Conservation (phyloP, 2,329 filamentous ascomycete genomes). For the Diaporthe sp. region DNA sequence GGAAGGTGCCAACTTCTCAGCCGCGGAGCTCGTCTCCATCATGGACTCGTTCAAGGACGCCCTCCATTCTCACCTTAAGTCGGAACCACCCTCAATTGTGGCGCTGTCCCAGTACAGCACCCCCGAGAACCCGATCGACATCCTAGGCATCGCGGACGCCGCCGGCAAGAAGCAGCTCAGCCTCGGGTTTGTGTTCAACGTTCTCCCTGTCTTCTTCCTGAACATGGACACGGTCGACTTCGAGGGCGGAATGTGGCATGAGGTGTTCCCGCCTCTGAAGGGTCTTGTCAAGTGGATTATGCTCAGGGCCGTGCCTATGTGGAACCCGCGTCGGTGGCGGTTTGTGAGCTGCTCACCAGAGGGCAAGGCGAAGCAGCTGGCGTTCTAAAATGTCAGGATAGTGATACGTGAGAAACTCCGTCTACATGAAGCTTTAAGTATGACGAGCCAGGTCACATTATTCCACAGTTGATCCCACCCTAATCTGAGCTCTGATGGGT, state of each 20-base stretch:
- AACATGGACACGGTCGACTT: slow-evolving; percentile 46
- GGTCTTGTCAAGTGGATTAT: slow-evolving; percentile 38
- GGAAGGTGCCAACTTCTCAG: slow-evolving; percentile 27
- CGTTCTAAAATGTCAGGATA: slow-evolving; percentile 25
- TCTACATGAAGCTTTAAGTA: too few relatives aligned
- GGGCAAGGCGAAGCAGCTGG: slow-evolving; percentile 40
- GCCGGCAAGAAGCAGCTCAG: slow-evolving; percentile 45
- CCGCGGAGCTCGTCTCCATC: slow-evolving; percentile 39
- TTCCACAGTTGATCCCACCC: too few relatives aligned
- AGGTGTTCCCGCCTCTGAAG: slow-evolving; percentile 43
- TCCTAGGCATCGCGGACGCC: slow-evolving; percentile 42
- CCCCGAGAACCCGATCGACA: slow-evolving; percentile 43
- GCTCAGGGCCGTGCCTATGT: slow-evolving; percentile 41
- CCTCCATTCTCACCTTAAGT: slow-evolving; percentile 41
- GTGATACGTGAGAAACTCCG: too few relatives aligned
- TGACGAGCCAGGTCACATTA: too few relatives aligned
- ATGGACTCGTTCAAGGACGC: slow-evolving; percentile 45
- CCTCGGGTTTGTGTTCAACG: slow-evolving; percentile 43
- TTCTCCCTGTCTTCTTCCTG: slow-evolving; percentile 44
- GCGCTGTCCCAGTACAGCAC: slow-evolving; percentile 44
- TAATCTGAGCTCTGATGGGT: too few relatives aligned
- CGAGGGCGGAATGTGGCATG: slow-evolving; percentile 46
- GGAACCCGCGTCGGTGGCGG: slow-evolving; percentile 44
- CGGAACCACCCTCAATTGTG: slow-evolving; percentile 43
- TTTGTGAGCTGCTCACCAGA: slow-evolving; percentile 42